Percentiles rank a stretch among this genome's conserved stretches.
Evolutionary conservation across 768 basidiomycete species (phyloP).

Genomic region (Inosperma sp.): DNA sequence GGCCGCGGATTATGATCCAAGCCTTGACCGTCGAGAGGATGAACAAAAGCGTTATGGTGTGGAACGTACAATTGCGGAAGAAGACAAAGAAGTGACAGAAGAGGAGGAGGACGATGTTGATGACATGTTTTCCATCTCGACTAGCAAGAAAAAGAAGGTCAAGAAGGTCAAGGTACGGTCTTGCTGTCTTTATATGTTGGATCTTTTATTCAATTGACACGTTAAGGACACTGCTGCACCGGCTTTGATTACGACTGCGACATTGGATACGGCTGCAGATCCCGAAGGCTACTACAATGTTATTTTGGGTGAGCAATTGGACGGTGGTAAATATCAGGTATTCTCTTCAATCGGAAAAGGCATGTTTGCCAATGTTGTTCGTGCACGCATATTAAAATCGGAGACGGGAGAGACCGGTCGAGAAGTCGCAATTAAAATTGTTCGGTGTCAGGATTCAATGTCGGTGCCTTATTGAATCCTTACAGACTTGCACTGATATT

Average conservation of each 20-base stretch:
- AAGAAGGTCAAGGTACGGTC: conserved; percentile 42
- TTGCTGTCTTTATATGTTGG: background rate
- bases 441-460: conserved; percentile 96
- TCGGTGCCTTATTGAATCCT: conserved; percentile 41
- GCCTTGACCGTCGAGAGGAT: conserved; percentile 76
- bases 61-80: conserved; percentile 33
- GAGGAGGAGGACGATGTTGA: conserved; percentile 86
- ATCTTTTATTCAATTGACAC: background rate
- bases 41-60: conserved; percentile 63
- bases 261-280: conserved; percentile 87
- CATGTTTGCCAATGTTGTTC: conserved; percentile 97
- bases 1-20: conserved; percentile 87
- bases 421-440: conserved; percentile 98
- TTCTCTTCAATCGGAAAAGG: conserved; percentile 95
- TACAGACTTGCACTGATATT: background rate
- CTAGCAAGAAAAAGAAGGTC: conserved; percentile 50
- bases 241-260: conserved; percentile 61
- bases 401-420: conserved; percentile 48
- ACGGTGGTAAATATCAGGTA: conserved; percentile 90
- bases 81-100: conserved; percentile 54
- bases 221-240: conserved; percentile 48
- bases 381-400: conserved; percentile 73
- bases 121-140: conserved; percentile 87
- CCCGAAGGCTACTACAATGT: conserved; percentile 94
- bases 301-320: conserved; percentile 90